These are phyloP conservation scores for Euphrasia arctica DNA, from an alignment of 305 asterid genomes.

Conservation along the genomic window DNA sequence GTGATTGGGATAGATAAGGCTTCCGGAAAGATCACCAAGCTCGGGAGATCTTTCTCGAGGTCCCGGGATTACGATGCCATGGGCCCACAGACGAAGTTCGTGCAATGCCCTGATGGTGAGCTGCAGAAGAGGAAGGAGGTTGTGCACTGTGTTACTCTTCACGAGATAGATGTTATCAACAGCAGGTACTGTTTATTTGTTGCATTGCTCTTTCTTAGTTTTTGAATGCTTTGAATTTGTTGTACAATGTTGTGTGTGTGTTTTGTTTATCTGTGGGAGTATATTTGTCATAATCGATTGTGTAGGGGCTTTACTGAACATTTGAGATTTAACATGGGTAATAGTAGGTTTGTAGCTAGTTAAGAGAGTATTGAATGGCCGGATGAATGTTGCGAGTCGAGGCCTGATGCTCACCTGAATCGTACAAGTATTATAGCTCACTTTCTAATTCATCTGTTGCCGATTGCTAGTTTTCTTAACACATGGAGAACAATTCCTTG, in stretches of 20 bases:
- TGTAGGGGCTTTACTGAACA: neutral
- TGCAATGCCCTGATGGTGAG: constrained; percentile 98
- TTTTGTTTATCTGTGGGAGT: neutral
- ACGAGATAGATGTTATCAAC: constrained; percentile 92
- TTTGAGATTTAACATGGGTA: neutral
- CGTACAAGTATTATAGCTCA: neutral
- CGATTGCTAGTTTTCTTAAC: no score
- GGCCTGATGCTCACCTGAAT: neutral
- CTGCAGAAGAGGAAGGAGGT: constrained; percentile 94
- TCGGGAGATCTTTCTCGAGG: constrained; percentile 87
- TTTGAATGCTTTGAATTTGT: constrained; percentile 1
- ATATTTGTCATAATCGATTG: neutral
- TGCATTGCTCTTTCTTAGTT: neutral
- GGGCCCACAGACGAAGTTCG: constrained; percentile 78
- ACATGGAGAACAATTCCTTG: neutral
- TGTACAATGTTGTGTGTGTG: neutral
- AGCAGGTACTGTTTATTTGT: constrained; percentile 50
- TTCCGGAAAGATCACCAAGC: constrained; percentile 82
- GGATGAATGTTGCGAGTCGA: neutral
- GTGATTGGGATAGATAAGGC: constrained; percentile 88
- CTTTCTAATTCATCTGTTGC: neutral
- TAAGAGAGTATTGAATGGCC: neutral
- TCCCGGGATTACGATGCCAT: constrained; percentile 87
- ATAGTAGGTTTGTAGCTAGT: neutral
- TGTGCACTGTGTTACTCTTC: constrained; percentile 89